Evolutionary conservation across 345 rosid species (phyloP).

Genomic region (Mangifera indica): DNA sequence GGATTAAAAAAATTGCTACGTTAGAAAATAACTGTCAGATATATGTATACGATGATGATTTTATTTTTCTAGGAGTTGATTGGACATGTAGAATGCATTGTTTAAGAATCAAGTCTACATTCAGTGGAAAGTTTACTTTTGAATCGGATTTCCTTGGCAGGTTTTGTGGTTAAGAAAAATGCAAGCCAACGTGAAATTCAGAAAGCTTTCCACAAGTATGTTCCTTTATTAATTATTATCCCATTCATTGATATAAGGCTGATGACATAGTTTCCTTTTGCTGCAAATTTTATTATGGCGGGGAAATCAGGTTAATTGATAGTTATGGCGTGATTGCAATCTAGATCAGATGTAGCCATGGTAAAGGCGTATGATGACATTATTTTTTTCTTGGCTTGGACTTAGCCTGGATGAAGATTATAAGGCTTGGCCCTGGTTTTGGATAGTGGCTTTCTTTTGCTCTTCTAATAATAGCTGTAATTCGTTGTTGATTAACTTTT

Average conservation of each 20-base stretch:
- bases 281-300: background rate
- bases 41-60: background rate
- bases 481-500: background rate
- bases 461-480: background rate
- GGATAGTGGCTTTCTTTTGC: background rate
- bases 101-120: background rate
- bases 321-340: background rate
- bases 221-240: background rate
- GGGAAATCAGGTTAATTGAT: background rate
- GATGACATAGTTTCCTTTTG: background rate
- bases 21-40: background rate
- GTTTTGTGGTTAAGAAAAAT: conserved; percentile 76
- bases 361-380: background rate
- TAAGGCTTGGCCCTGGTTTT: background rate
- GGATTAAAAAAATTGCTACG: background rate
- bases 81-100: background rate
- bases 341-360: background rate
- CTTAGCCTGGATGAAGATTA: background rate
- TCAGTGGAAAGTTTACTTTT: background rate
- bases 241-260: background rate
- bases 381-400: background rate
- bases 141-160: conserved; percentile 29
- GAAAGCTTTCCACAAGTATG: conserved; percentile 97
- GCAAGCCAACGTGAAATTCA: conserved; percentile 93
- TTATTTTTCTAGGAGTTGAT: background rate